Conservation (phyloP, 2,329 filamentous ascomycete genomes). For the Colletotrichum kahawae region DNA sequence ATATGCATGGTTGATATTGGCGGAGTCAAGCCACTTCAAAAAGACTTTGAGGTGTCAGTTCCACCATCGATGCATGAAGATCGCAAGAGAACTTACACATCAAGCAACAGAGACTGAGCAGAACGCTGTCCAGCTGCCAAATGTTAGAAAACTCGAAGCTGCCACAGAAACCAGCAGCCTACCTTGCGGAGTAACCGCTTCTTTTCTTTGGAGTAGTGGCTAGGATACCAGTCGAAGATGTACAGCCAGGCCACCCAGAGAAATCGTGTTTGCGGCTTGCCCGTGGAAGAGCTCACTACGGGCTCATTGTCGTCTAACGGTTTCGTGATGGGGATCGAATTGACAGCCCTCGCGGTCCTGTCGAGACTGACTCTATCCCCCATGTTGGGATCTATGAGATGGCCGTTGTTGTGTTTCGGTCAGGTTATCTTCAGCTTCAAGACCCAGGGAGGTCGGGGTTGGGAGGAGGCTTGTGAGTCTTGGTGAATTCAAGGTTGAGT, state of each 20-base stretch:
- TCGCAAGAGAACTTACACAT: background rate
- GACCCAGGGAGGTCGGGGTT: background rate
- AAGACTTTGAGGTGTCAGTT: background rate
- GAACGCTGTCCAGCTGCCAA: constrained; percentile 31
- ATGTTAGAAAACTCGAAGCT: background rate
- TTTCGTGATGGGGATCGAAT: background rate
- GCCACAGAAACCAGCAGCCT: background rate
- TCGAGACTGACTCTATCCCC: background rate
- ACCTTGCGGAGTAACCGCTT: constrained; percentile 17
- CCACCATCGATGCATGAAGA: too few relatives aligned
- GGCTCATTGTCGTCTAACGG: background rate
- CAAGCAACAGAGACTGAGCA: constrained; percentile 28
- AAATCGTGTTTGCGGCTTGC: background rate
- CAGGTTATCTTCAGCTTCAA: background rate
- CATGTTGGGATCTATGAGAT: background rate
- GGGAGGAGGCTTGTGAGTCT: background rate
- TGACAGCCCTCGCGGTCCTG: background rate
- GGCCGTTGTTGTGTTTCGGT: background rate
- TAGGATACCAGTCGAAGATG: constrained; percentile 32
- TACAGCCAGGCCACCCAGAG: constrained; percentile 32
- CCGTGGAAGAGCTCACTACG: constrained; percentile 27
- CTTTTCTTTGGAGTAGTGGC: constrained; percentile 34
- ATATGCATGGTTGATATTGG: constrained; percentile 36
- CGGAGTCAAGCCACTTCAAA: constrained; percentile 38
- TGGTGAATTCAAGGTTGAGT: background rate